phyloP scores from a whole-genome alignment of 306 rosid species.

The Carpinus fangiana region DNA sequence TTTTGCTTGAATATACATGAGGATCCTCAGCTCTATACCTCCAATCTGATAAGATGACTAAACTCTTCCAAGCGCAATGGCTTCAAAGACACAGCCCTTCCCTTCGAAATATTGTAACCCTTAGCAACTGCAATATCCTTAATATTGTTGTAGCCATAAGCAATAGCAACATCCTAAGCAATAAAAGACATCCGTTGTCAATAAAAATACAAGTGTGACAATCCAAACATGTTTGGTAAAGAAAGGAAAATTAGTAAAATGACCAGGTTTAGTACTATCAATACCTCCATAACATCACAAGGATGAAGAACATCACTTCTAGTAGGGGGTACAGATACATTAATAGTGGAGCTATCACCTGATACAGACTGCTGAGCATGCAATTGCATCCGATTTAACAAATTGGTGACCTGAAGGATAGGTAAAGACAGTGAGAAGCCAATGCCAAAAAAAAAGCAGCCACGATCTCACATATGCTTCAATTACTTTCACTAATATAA shows the following conservation, averaged over 20 bases:
- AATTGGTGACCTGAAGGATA: slow-evolving; percentile 62
- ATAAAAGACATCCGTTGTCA: slow-evolving; percentile 17
- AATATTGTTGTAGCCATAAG: slow-evolving; percentile 77
- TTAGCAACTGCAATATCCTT: slow-evolving; percentile 75
- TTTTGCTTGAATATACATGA: slow-evolving; percentile 4
- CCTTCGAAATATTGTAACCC: slow-evolving; percentile 70
- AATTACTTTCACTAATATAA: background rate
- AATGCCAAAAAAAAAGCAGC: background rate
- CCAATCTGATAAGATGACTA: slow-evolving; percentile 72
- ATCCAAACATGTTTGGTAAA: background rate
- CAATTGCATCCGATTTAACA: slow-evolving; percentile 87
- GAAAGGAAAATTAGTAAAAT: slow-evolving; percentile 11
- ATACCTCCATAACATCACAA: slow-evolving; percentile 96
- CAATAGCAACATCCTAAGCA: slow-evolving; percentile 88
- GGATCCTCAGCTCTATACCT: slow-evolving; percentile 48
- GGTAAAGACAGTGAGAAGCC: slow-evolving; percentile 11
- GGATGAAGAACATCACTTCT: slow-evolving; percentile 97
- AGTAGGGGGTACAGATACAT: slow-evolving; percentile 78
- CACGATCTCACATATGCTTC: background rate
- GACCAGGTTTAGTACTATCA: slow-evolving; percentile 9
- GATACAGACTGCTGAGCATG: slow-evolving; percentile 51
- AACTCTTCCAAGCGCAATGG: slow-evolving; percentile 77
- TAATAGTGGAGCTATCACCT: slow-evolving; percentile 36
- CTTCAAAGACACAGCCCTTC: slow-evolving; percentile 67
- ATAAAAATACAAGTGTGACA: slow-evolving; percentile 17